A percentile compares a stretch with the other conserved stretches of the same genome.
phyloP scores from a whole-genome alignment of 306 rosid genomes.

The Fagus sylvatica region DNA sequence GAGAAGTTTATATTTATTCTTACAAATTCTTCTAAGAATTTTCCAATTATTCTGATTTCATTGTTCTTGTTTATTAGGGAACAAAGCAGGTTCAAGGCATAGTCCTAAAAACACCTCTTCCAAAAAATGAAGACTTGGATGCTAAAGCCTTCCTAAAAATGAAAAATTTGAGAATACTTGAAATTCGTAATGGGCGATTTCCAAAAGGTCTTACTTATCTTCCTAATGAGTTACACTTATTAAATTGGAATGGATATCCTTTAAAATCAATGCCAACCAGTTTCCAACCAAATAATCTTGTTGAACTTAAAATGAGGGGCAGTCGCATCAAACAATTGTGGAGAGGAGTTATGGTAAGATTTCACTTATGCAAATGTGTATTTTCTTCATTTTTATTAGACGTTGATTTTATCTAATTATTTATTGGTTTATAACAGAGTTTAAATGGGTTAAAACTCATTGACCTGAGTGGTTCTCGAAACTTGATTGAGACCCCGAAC shows the following conservation, averaged over 20 bases:
- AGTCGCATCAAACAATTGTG: not conserved
- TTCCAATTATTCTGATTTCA: not conserved
- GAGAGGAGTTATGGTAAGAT: not conserved
- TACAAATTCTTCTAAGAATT: not conserved
- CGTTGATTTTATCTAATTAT: not conserved
- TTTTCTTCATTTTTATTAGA: not conserved
- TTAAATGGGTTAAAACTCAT: not conserved
- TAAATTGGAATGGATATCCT: constrained; percentile 21
- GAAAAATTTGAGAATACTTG: constrained; percentile 22
- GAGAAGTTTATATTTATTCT: too few species aligned
- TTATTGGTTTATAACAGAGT: not conserved
- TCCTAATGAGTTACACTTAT: not conserved
- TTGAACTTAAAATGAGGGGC: not conserved
- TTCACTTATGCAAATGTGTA: not conserved
- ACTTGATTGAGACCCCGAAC: constrained; percentile 18
- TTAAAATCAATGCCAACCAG: constrained; percentile 9
- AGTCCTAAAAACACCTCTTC: not conserved
- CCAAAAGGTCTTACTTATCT: constrained; percentile 2
- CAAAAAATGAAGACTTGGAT: not conserved
- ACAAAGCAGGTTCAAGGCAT: not conserved
- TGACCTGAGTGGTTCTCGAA: constrained; percentile 12
- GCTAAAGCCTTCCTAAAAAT: not conserved
- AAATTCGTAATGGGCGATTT: constrained; percentile 2
- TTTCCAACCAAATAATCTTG: constrained; percentile 16
- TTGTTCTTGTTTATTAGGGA: not conserved